Conservation (phyloP, 352 stramenopile genomes). For the Pythium periplocum region DNA sequence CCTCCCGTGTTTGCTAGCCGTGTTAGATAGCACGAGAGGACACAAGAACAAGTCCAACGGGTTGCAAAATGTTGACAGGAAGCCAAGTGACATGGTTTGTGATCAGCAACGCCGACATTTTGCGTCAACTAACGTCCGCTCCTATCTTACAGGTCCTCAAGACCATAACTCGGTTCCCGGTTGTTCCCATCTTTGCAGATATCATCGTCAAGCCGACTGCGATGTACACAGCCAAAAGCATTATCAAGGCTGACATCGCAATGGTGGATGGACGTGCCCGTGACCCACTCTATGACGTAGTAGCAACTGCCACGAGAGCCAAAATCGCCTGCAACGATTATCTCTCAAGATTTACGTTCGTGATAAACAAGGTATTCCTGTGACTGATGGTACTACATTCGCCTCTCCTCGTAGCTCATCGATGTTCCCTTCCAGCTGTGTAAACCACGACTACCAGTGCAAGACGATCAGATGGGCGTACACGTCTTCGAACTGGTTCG, state of each 20-base stretch:
- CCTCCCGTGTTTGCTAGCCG: conserved; percentile 34
- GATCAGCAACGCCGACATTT: no score
- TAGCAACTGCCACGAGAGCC: conserved; percentile 1
- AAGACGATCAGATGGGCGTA: conserved; percentile 1
- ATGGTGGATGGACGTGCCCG: neutral
- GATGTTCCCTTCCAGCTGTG: conserved; percentile 1
- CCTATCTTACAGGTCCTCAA: conserved; percentile 25
- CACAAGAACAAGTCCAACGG: no score
- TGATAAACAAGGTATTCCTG: conserved; percentile 32
- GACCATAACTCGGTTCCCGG: conserved; percentile 33
- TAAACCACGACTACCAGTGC: neutral
- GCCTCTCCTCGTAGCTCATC: no score
- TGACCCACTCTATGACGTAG: conserved; percentile 14
- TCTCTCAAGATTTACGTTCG: conserved; percentile 29
- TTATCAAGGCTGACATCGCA: neutral
- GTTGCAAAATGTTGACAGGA: conserved; percentile 29
- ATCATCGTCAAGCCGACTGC: conserved; percentile 34
- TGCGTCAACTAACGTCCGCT: neutral
- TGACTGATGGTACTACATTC: no score
- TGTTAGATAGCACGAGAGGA: conserved; percentile 29
- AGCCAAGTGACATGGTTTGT: no score
- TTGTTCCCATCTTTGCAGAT: conserved; percentile 50
- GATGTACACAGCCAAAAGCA: conserved; percentile 18
- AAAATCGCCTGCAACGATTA: conserved; percentile 27
- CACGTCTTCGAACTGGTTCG: conserved; percentile 4